A percentile compares a stretch with the other conserved stretches of the same genome.
phyloP scores from a whole-genome alignment of 2,329 filamentous ascomycete species.

The Rhinocladiella similis region DNA sequence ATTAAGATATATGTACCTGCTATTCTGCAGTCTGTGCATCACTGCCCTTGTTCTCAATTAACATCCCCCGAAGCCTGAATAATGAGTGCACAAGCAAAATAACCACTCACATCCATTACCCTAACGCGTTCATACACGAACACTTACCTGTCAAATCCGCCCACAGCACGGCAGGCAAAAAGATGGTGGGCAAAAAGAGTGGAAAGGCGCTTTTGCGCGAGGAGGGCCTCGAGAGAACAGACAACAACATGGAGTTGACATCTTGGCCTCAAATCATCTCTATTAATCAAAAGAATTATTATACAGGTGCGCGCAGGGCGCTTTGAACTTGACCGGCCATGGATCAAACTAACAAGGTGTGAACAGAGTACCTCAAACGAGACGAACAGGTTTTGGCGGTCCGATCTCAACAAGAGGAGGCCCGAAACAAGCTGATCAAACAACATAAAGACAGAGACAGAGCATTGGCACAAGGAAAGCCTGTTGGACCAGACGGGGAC shows the following conservation, averaged over 20 bases:
- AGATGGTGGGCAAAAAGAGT: constrained; percentile 67
- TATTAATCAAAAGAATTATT: constrained; percentile 99
- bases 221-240: constrained; percentile 78
- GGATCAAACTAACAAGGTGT: constrained; percentile 70
- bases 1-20: too few species aligned
- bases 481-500: constrained; percentile 45
- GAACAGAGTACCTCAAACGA: constrained; percentile 93
- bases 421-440: constrained; percentile 78
- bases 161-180: background rate
- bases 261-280: constrained; percentile 90
- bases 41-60: too few species aligned
- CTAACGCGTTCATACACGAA: too few species aligned
- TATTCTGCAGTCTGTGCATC: too few species aligned
- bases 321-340: constrained; percentile 57
- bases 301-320: constrained; percentile 57
- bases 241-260: constrained; percentile 96
- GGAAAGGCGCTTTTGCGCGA: constrained; percentile 50
- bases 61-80: too few species aligned
- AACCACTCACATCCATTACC: too few species aligned
- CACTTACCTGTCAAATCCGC: too few species aligned
- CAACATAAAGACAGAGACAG: constrained; percentile 85
- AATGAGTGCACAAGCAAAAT: too few species aligned
- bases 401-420: constrained; percentile 83
- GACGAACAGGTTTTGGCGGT: constrained; percentile 94
- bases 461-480: constrained; percentile 71